Evolutionary conservation across 2,329 filamentous ascomycete genomes (phyloP), one percentile per base, ranked within the genome.

Genomic region (Pseudocercospora ulei): DNA sequence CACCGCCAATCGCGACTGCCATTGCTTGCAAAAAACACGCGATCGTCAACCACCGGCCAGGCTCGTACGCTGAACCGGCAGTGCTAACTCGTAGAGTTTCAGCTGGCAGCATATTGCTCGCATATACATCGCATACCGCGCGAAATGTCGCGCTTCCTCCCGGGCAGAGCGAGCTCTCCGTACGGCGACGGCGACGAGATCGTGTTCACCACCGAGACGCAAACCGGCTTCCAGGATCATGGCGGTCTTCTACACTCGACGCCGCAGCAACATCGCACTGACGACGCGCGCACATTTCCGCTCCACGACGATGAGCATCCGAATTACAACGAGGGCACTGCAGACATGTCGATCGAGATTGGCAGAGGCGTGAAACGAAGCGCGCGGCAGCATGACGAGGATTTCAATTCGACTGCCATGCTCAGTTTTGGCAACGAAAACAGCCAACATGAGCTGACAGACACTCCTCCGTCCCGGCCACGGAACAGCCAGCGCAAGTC

Each of bases 291-390:
- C 18, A 28, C 37, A 7, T 27, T 50, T 3, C 41, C 48, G 11
- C 43, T 54, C 3, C 25, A 48, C 20, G 47, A 56, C 45, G 44
- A 54, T 24, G 38, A 49, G 35, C 49, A 46, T 22, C 34, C 42
- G 12, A 26, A 41, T 7, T 46, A 44, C 17, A 46, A 52, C 13
- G 19, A 57, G 9, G 65, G 61, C 55, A 60, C 60, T 35, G 53
- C 55, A 11, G 61, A 65, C 39, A 62, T 69, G 43, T 75, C 72
- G 2, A 64, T 78, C 39, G 75, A 79, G 52, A 55, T 74, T 19
- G 73, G 70, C 29, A 66, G 76, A 38, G 74, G 69, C 19, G 56
- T 61, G 13, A 63, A 63, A 44, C 56, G 60, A 33, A 37, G 40
- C 56, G 13, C 63, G 54, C 22, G 56, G 43, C 48, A 65, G 65